phyloP scores from a whole-genome alignment of 805 yeast genomes.

The Zygosaccharomyces rouxii region DNA sequence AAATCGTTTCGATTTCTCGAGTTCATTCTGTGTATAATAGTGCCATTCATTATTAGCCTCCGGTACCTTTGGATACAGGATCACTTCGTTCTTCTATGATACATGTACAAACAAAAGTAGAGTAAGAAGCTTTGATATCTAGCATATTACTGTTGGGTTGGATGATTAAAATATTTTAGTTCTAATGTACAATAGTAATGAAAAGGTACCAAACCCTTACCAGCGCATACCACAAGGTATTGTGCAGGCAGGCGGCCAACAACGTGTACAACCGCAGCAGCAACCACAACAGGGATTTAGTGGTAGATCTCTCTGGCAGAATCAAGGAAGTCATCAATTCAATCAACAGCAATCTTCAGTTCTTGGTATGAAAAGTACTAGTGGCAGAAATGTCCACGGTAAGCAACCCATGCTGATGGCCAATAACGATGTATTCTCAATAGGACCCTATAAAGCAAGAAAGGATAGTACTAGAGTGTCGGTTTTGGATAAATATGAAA shows the following conservation, averaged over 20 bases:
- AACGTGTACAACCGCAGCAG: constrained; percentile 12
- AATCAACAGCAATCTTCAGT: constrained; percentile 7
- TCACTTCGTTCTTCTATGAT: too few relatives aligned
- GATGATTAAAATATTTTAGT: not conserved
- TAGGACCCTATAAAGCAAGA: constrained; percentile 56
- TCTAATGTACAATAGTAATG: constrained; percentile 13
- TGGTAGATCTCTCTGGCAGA: constrained; percentile 21
- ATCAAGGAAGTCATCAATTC: constrained; percentile 11
- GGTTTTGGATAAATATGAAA: constrained; percentile 80
- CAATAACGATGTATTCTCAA: constrained; percentile 48
- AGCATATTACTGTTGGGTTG: not conserved
- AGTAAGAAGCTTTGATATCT: not conserved
- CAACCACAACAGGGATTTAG: constrained; percentile 9
- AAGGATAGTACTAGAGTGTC: constrained; percentile 63
- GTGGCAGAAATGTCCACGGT: constrained; percentile 22
- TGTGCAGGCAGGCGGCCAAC: constrained; percentile 16
- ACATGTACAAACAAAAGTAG: not conserved
- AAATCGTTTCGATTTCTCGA: too few relatives aligned
- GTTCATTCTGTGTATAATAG: too few relatives aligned
- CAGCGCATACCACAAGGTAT: constrained; percentile 13
- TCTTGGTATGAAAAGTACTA: constrained; percentile 8
- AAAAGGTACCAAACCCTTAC: constrained; percentile 10
- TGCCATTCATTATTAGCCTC: too few relatives aligned
- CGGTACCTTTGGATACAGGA: too few relatives aligned
- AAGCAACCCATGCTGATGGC: constrained; percentile 50